A percentile compares a stretch with the other conserved stretches of the same genome.
Evolutionary conservation across 2,329 filamentous ascomycete species (phyloP).

Genomic region (Neofusicoccum parvum): DNA sequence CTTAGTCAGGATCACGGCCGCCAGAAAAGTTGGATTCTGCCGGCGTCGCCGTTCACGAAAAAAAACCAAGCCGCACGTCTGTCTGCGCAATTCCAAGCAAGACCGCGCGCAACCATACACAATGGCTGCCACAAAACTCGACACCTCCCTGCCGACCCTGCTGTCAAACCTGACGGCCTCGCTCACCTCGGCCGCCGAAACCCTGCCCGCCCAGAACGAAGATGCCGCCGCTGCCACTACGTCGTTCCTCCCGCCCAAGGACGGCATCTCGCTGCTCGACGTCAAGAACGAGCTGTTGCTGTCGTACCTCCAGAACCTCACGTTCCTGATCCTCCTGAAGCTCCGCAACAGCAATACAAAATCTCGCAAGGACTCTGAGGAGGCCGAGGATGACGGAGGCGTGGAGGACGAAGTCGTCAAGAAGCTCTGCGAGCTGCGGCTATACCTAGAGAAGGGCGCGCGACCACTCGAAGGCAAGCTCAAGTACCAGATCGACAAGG

Average conservation of each 20-base stretch:
- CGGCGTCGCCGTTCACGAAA: not conserved
- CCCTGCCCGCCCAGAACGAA: constrained; percentile 43
- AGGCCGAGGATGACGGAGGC: constrained; percentile 38
- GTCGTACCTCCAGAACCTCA: constrained; percentile 91
- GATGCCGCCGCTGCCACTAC: constrained; percentile 43
- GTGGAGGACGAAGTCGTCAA: constrained; percentile 71
- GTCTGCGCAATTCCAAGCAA: not conserved
- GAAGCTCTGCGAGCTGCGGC: constrained; percentile 86
- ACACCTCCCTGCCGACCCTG: constrained; percentile 43
- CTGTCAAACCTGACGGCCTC: constrained; percentile 57
- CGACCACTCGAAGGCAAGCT: constrained; percentile 85
- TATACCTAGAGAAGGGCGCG: constrained; percentile 92
- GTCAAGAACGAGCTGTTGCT: constrained; percentile 97
- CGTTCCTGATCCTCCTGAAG: constrained; percentile 82
- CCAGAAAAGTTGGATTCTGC: not conserved
- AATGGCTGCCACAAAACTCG: constrained; percentile 23
- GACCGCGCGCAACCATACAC: too few relatives aligned
- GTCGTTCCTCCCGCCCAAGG: constrained; percentile 69
- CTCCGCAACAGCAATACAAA: constrained; percentile 56
- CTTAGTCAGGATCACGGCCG: not conserved
- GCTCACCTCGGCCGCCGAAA: constrained; percentile 60
- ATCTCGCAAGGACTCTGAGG: constrained; percentile 27
- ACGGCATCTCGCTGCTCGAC: constrained; percentile 93
- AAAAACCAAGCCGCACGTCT: not conserved
- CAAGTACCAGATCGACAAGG: constrained; percentile 95